Evolutionary conservation across 225 moss, liverwort and hornwort genomes (phyloP), one percentile per base, ranked within the genome.

Genomic region (Straminergon stramineum): DNA sequence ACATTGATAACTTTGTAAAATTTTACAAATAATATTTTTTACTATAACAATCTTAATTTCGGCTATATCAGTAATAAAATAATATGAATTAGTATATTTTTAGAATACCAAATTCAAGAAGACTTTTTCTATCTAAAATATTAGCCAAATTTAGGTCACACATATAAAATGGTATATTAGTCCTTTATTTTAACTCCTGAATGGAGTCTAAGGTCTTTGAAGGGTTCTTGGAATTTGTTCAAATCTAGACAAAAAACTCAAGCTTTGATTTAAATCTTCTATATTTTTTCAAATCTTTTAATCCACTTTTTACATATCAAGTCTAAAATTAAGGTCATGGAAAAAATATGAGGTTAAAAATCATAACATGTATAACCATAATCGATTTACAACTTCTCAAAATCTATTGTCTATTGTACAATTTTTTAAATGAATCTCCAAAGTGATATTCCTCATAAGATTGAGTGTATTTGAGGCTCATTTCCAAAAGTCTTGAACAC

Each of bases 71-170:
- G 22, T 52, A 52, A 8, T 52, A 34, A 31, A 39, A 34, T 21
- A 53, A 21, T 34, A 0, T 14, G 0, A 21, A 13, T 34, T 34
- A 12, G 0, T 11, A 20, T 20, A 20, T 13, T 13, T 32, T 51
- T 52, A 32, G 4, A 13, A 52, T 75, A 34, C 8, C 5, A 34
- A 76, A 13, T 21, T 21, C 8, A 34, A 76, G 1, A 4, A 51
- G 31, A 1, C 17, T 31, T 48, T 75, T 17, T 52, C 3, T 7
- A 21, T 13, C 6, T 32, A 32, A 20, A 52, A 32, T 21, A 32
- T 52, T 13, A 76, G 7, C 13, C 34, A 34, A 52, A 52, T 52
- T 34, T 14, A 34, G 13, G 32, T 76, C 20, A 11, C 2, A 34
- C 21, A 7, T 19, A 11, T 7, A 51, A 75, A 74, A 28, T 74